A percentile compares a stretch with the other conserved stretches of the same genome.
These are phyloP conservation scores for Arthrobotrys sinensis DNA, from an alignment of 2,329 filamentous ascomycete species.

Conservation along the genomic window DNA sequence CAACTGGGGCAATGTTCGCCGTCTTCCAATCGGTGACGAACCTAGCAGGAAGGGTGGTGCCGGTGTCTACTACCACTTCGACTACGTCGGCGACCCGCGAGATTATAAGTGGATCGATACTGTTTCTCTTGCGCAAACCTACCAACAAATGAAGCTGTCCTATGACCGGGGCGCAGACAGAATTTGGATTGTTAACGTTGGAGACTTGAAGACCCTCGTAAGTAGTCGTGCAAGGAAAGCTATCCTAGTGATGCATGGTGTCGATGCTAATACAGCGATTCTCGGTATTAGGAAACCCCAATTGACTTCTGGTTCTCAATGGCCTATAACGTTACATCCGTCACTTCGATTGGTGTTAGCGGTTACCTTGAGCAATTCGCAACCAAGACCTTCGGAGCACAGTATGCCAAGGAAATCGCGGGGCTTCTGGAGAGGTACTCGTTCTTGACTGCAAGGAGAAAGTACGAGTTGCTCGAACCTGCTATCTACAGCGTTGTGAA, in stretches of 20 bases:
- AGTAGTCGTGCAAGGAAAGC: constrained; percentile 23
- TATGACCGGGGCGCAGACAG: constrained; percentile 74
- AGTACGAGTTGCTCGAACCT: constrained; percentile 76
- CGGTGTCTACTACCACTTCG: constrained; percentile 77
- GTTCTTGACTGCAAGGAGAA: constrained; percentile 73
- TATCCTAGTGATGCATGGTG: background rate
- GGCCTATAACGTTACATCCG: constrained; percentile 74
- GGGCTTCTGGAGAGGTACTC: constrained; percentile 73
- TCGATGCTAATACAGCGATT: constrained; percentile 5
- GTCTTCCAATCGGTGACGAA: constrained; percentile 75
- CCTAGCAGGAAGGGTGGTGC: constrained; percentile 75
- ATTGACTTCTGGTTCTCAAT: constrained; percentile 79
- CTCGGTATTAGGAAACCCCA: constrained; percentile 71
- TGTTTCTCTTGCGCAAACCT: constrained; percentile 76
- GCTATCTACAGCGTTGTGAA: constrained; percentile 75
- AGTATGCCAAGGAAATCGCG: constrained; percentile 70
- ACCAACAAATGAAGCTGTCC: constrained; percentile 77
- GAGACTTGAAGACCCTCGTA: constrained; percentile 76
- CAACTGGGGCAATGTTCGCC: constrained; percentile 77
- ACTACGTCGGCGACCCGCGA: constrained; percentile 75
- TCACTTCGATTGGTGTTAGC: constrained; percentile 70
- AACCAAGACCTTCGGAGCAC: constrained; percentile 73
- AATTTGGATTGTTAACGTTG: constrained; percentile 79
- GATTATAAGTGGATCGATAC: constrained; percentile 78
- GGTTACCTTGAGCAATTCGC: constrained; percentile 75